Evolutionary conservation across 352 stramenopile species (phyloP).

Genomic region (Globisporangium parvum): DNA sequence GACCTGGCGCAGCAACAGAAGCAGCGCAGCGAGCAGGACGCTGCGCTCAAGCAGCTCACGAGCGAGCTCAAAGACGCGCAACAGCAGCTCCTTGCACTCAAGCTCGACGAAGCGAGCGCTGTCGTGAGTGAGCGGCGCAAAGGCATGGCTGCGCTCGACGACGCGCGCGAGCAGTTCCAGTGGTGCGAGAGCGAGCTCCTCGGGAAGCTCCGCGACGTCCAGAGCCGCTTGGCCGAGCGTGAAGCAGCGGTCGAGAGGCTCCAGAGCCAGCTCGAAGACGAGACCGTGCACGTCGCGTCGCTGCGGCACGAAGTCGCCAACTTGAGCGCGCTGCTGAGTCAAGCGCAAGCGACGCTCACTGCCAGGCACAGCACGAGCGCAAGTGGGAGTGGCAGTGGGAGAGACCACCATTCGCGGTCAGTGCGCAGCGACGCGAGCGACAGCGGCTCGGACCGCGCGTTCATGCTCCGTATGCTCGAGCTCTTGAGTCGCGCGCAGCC

Average conservation of each 20-base stretch:
- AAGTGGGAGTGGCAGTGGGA: background rate
- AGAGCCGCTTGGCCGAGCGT: constrained; percentile 39
- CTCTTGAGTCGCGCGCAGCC: constrained; percentile 39
- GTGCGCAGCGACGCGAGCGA: background rate
- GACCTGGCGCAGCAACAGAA: constrained; percentile 19
- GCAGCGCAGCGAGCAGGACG: constrained; percentile 17
- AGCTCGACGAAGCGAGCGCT: constrained; percentile 44
- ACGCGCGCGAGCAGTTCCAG: constrained; percentile 39
- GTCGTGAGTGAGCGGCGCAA: constrained; percentile 49
- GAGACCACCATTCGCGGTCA: background rate
- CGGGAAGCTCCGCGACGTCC: constrained; percentile 35
- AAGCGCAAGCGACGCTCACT: constrained; percentile 49
- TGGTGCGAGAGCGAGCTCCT: constrained; percentile 62
- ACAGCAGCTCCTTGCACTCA: constrained; percentile 46
- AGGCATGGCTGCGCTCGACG: constrained; percentile 41
- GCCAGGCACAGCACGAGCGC: constrained; percentile 22
- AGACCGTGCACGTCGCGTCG: constrained; percentile 63
- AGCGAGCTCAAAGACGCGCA: constrained; percentile 31
- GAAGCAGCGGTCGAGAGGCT: constrained; percentile 53
- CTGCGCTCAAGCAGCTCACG: constrained; percentile 21
- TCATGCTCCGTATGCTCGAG: constrained; percentile 68
- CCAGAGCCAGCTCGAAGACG: constrained; percentile 70
- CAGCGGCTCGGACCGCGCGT: constrained; percentile 22
- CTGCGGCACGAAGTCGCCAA: constrained; percentile 60
- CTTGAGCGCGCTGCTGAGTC: constrained; percentile 53